Percentiles rank a stretch among this genome's conserved stretches.
Conservation (phyloP, 306 rosid genomes). For the Acacia confusa region DNA sequence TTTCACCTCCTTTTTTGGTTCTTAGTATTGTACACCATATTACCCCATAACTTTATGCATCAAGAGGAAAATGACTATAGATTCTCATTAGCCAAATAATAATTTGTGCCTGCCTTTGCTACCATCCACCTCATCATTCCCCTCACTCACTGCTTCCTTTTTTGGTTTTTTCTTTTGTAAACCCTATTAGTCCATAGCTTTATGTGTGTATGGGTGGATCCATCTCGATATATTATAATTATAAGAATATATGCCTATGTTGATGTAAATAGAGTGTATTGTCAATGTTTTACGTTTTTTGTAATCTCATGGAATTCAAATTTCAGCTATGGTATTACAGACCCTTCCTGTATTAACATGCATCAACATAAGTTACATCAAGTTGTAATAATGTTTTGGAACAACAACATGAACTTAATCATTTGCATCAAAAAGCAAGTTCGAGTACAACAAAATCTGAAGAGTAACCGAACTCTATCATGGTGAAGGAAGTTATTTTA, state of each 20-base stretch:
- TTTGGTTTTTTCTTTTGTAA: not conserved
- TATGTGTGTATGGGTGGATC: no score
- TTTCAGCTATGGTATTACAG: not conserved
- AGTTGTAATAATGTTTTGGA: not conserved
- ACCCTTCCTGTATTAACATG: not conserved
- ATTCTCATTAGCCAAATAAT: not conserved
- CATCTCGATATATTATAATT: not conserved
- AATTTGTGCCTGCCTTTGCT: not conserved
- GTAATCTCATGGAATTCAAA: not conserved
- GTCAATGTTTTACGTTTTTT: constrained; percentile 1
- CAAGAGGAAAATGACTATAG: not conserved
- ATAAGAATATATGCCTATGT: not conserved
- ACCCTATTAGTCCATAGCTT: not conserved
- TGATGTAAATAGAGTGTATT: constrained; percentile 1
- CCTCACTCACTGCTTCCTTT: not conserved
- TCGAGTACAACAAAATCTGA: not conserved
- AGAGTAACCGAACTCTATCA: not conserved
- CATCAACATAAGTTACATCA: not conserved
- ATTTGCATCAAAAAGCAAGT: not conserved
- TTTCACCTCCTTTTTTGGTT: not conserved
- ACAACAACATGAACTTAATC: not conserved
- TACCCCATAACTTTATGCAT: not conserved
- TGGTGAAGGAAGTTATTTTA: not conserved
- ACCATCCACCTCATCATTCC: not conserved
- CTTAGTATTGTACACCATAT: not conserved